These are phyloP conservation scores for Mortierella hygrophila DNA, from an alignment of 192 early-diverging fungal genomes.

Conservation along the genomic window DNA sequence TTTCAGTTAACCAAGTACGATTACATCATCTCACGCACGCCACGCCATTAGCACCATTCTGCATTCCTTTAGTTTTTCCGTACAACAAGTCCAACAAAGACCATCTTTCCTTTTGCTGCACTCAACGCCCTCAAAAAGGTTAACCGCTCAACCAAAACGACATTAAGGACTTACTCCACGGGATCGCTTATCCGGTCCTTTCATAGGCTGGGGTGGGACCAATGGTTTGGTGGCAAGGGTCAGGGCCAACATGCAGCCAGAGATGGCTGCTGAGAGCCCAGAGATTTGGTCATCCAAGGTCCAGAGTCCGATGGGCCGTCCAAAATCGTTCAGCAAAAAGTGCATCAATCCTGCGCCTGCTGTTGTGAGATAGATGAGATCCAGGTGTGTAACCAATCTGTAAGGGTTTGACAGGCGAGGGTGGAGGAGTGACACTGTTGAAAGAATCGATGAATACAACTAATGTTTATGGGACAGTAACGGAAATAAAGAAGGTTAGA, in stretches of 20 bases:
- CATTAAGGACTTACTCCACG: constrained; percentile 27
- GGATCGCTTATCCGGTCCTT: constrained; percentile 41
- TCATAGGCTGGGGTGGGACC: constrained; percentile 42
- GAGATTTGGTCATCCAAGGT: constrained; percentile 51
- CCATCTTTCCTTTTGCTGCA: not conserved
- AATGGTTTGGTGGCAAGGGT: constrained; percentile 51
- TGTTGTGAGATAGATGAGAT: constrained; percentile 51
- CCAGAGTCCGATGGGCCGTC: constrained; percentile 49
- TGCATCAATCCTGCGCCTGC: constrained; percentile 30
- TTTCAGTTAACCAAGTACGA: not conserved
- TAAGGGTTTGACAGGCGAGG: constrained; percentile 50
- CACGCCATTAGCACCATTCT: not conserved
- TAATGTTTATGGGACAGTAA: not conserved
- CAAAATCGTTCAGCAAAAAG: constrained; percentile 41
- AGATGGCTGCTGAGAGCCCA: constrained; percentile 36
- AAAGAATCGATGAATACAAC: constrained; percentile 51
- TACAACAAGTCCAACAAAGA: not conserved
- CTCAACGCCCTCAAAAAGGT: not conserved
- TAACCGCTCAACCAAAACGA: not conserved
- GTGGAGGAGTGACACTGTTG: constrained; percentile 46
- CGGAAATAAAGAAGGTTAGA: not conserved
- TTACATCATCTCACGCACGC: not conserved
- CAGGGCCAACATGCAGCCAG: constrained; percentile 17
- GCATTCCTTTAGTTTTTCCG: not conserved
- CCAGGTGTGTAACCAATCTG: constrained; percentile 41